Evolutionary conservation across 192 early-diverging fungal species (phyloP).

Genomic region (Coemansia umbellata): DNA sequence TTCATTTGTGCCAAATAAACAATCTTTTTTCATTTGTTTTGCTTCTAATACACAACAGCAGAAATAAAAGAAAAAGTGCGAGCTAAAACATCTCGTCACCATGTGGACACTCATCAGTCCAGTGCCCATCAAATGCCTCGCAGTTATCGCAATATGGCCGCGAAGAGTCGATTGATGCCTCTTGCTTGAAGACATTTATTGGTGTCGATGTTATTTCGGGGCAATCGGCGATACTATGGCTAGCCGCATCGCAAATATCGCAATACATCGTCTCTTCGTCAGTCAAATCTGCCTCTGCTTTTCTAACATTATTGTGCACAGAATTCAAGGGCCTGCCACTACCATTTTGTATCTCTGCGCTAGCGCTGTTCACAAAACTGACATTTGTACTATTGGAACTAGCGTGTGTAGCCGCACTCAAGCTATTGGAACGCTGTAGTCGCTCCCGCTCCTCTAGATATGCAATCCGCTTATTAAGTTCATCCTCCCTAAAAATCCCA

Average conservation of each 20-base stretch:
- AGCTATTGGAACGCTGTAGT: constrained; percentile 16
- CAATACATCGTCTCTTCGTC: constrained; percentile 53
- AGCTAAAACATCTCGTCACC: constrained; percentile 63
- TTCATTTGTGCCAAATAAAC: too few relatives aligned
- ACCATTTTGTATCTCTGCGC: not conserved
- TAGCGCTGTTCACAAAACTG: constrained; percentile 1
- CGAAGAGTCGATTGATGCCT: constrained; percentile 17
- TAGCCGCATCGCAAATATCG: constrained; percentile 64
- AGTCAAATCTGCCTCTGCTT: constrained; percentile 1
- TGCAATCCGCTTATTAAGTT: constrained; percentile 61
- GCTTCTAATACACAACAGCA: too few relatives aligned
- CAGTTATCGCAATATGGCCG: constrained; percentile 72
- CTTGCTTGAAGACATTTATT: constrained; percentile 31
- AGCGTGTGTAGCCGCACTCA: not conserved
- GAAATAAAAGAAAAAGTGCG: not conserved
- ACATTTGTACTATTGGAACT: not conserved
- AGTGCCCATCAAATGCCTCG: constrained; percentile 65
- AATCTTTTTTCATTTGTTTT: too few relatives aligned
- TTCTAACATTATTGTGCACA: not conserved
- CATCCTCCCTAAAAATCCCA: constrained; percentile 69
- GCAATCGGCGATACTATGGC: constrained; percentile 63
- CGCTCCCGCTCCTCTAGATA: constrained; percentile 54
- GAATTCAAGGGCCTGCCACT: too few relatives aligned
- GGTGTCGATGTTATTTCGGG: constrained; percentile 14
- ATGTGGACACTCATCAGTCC: constrained; percentile 69